Conservation (phyloP, 2,329 filamentous ascomycete genomes). For the Cladorrhinum sp. region DNA sequence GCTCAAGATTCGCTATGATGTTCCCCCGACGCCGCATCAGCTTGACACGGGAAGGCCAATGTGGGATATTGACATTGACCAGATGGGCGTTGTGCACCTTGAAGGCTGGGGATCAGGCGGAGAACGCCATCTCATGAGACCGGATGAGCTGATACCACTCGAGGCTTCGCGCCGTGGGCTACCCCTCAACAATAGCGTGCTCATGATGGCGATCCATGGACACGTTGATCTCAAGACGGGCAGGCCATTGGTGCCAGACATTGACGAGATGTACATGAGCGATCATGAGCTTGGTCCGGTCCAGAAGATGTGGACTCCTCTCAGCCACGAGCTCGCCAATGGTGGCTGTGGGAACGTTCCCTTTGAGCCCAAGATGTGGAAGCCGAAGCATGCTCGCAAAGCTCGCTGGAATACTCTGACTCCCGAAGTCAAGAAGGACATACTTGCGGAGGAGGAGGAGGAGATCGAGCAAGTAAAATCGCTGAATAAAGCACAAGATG, state of each 20-base stretch:
- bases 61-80: conserved; percentile 48
- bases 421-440: conserved; percentile 35
- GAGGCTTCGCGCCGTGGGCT: conserved; percentile 55
- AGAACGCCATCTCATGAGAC: conserved; percentile 45
- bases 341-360: conserved; percentile 35
- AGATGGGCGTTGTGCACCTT: conserved; percentile 51
- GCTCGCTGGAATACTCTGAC: conserved; percentile 41
- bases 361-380: conserved; percentile 38
- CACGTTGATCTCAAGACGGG: conserved; percentile 53
- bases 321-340: conserved; percentile 19
- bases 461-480: background rate
- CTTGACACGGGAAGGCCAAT: conserved; percentile 33
- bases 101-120: conserved; percentile 55
- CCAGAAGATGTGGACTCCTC: conserved; percentile 14
- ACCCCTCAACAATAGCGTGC: conserved; percentile 50
- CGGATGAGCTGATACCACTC: conserved; percentile 56
- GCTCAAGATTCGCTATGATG: conserved; percentile 57
- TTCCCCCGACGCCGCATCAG: conserved; percentile 33
- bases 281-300: conserved; percentile 40
- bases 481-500: background rate
- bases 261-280: conserved; percentile 50
- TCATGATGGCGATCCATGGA: conserved; percentile 61
- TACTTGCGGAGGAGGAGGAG: conserved; percentile 32
- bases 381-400: conserved; percentile 44
- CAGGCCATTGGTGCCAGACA: conserved; percentile 47